Evolutionary conservation across 2,329 filamentous ascomycete genomes (phyloP).

Genomic region (Fusarium abutilonis): DNA sequence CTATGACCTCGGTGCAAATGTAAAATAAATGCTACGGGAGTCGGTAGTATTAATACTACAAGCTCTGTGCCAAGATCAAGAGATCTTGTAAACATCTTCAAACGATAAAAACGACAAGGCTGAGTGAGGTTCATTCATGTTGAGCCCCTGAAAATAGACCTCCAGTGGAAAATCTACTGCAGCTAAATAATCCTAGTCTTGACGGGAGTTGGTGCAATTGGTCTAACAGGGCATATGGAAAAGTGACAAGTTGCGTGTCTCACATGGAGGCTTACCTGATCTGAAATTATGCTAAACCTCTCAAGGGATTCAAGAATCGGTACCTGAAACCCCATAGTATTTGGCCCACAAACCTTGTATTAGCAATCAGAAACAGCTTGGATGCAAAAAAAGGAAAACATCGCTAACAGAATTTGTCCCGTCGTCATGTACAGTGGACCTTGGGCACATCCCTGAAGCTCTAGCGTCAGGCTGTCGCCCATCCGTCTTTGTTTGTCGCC

Average conservation of each 20-base stretch:
- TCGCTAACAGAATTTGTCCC: constrained; percentile 34
- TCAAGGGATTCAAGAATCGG: constrained; percentile 4
- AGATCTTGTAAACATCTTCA: not conserved
- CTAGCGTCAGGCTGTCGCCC: constrained; percentile 40
- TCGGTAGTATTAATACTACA: not conserved
- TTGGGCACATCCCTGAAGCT: constrained; percentile 33
- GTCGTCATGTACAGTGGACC: constrained; percentile 22
- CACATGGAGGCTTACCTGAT: constrained; percentile 30
- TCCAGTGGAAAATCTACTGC: constrained; percentile 12
- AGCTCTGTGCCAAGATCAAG: not conserved
- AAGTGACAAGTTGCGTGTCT: constrained; percentile 36
- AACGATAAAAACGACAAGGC: constrained; percentile 24
- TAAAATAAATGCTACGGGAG: not conserved
- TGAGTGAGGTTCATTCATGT: constrained; percentile 10
- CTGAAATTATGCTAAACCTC: constrained; percentile 30
- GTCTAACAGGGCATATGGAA: constrained; percentile 9
- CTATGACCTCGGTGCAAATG: constrained; percentile 20
- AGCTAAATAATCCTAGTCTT: constrained; percentile 11
- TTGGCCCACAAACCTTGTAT: constrained; percentile 10
- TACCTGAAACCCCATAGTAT: constrained; percentile 18
- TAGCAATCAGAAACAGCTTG: constrained; percentile 7
- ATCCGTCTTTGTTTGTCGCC: constrained; percentile 39
- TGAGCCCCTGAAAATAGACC: constrained; percentile 23
- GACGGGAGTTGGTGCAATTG: constrained; percentile 8
- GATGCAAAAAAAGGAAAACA: constrained; percentile 13